Evolutionary conservation across 192 early-diverging fungal genomes (phyloP).

Genomic region (Umbelopsis isabellina): DNA sequence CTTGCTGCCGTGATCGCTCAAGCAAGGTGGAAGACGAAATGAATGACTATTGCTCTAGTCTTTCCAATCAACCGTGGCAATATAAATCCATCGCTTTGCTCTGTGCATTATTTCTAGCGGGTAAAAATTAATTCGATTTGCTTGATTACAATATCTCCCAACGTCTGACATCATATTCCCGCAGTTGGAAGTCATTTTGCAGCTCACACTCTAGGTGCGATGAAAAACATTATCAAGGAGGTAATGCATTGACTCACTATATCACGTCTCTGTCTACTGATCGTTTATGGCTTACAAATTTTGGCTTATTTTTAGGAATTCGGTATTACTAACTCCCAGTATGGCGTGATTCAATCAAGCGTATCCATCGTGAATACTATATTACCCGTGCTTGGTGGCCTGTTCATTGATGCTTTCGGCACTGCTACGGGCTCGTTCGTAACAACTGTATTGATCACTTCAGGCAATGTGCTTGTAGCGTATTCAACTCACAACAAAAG

Average conservation of each 20-base stretch:
- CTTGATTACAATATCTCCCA: not conserved
- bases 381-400: conserved; percentile 54
- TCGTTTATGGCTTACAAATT: not conserved
- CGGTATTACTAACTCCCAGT: conserved; percentile 63
- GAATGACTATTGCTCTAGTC: not conserved
- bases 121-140: conserved; percentile 37
- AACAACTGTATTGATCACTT: conserved; percentile 58
- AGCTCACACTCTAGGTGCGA: conserved; percentile 70
- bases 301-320: conserved; percentile 46
- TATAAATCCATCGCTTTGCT: conserved; percentile 60
- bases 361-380: conserved; percentile 63
- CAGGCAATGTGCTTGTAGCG: conserved; percentile 55
- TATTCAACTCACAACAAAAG: conserved; percentile 48
- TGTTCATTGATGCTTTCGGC: conserved; percentile 63
- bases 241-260: conserved; percentile 41
- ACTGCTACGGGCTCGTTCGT: conserved; percentile 57
- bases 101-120: conserved; percentile 63
- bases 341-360: conserved; percentile 69
- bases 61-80: conserved; percentile 41
- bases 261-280: not conserved
- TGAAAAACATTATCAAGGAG: conserved; percentile 79
- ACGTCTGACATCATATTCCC: conserved; percentile 5
- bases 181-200: conserved; percentile 78
- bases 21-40: not conserved
- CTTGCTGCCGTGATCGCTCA: not conserved